These are phyloP conservation scores for Saccharomyces hybrid DNA, from an alignment of 1,139 yeast genomes.

Conservation along the genomic window DNA sequence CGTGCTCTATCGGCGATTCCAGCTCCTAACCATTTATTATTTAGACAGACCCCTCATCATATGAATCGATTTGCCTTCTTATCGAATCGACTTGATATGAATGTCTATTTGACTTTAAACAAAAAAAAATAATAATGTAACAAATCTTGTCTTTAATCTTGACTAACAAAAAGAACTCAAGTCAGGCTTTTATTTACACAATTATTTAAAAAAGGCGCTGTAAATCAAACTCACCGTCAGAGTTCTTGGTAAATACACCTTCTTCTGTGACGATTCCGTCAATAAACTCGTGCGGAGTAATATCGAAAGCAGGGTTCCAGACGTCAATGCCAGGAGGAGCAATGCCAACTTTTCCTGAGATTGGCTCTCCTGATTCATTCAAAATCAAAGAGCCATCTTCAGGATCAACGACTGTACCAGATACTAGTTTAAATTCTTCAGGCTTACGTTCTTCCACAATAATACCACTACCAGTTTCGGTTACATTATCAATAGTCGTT, in stretches of 20 bases:
- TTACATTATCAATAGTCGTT: slow-evolving; percentile 72
- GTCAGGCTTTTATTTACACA: too few relatives aligned
- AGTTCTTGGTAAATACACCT: slow-evolving; percentile 44
- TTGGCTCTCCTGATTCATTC: slow-evolving; percentile 31
- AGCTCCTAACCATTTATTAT: too few relatives aligned
- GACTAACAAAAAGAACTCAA: too few relatives aligned
- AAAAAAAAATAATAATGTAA: too few relatives aligned
- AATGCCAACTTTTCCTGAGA: slow-evolving; percentile 59
- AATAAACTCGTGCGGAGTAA: slow-evolving; percentile 73
- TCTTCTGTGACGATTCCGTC: slow-evolving; percentile 86
- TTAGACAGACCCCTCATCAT: too few relatives aligned
- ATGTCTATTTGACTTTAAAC: too few relatives aligned
- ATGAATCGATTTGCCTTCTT: too few relatives aligned
- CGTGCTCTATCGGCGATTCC: too few relatives aligned
- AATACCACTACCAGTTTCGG: slow-evolving; percentile 62
- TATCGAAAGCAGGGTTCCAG: slow-evolving; percentile 97
- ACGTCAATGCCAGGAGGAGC: slow-evolving; percentile 82
- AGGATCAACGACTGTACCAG: slow-evolving; percentile 50
- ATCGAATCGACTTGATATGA: too few relatives aligned
- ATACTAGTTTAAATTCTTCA: slow-evolving; percentile 65
- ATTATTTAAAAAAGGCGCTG: not conserved
- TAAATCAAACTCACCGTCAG: slow-evolving; percentile 41
- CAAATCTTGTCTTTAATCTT: too few relatives aligned
- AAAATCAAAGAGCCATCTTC: slow-evolving; percentile 31
- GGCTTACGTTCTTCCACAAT: slow-evolving; percentile 83